These are phyloP conservation scores for Peronospora belbahrii DNA, from an alignment of 352 stramenopile species.

Conservation along the genomic window DNA sequence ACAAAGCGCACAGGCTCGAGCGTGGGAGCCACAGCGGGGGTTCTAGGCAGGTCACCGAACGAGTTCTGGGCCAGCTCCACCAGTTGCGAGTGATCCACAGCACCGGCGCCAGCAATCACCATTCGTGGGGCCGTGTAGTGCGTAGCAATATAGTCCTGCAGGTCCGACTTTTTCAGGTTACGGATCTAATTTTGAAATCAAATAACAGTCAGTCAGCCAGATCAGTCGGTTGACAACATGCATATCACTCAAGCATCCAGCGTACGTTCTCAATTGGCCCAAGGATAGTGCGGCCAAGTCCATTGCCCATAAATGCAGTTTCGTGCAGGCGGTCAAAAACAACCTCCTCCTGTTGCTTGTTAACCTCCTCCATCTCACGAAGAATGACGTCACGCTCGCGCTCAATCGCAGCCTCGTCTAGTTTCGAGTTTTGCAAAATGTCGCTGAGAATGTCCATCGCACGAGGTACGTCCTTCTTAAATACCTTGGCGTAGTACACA, in stretches of 20 bases:
- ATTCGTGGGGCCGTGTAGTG: conserved; percentile 99
- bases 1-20: conserved; percentile 81
- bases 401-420: conserved; percentile 94
- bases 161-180: conserved; percentile 90
- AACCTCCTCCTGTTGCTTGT: conserved; percentile 97
- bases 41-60: conserved; percentile 91
- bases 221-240: background rate
- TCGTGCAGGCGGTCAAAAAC: conserved; percentile 99
- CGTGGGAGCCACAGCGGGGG: conserved; percentile 55
- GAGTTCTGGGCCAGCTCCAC: conserved; percentile 94
- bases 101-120: conserved; percentile 97
- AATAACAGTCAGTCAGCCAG: background rate
- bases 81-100: conserved; percentile 95
- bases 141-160: conserved; percentile 97
- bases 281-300: conserved; percentile 98
- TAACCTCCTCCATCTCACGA: conserved; percentile 98
- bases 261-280: conserved; percentile 97
- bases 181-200: conserved; percentile 44
- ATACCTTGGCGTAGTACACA: conserved; percentile 99
- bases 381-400: conserved; percentile 98
- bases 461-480: conserved; percentile 96
- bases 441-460: conserved; percentile 99
- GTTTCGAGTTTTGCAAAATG: conserved; percentile 97
- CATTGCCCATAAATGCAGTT: conserved; percentile 96
- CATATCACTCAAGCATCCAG: conserved; percentile 1